These are phyloP conservation scores for Limnanthes douglasii DNA, from an alignment of 345 rosid genomes.

Conservation along the genomic window DNA sequence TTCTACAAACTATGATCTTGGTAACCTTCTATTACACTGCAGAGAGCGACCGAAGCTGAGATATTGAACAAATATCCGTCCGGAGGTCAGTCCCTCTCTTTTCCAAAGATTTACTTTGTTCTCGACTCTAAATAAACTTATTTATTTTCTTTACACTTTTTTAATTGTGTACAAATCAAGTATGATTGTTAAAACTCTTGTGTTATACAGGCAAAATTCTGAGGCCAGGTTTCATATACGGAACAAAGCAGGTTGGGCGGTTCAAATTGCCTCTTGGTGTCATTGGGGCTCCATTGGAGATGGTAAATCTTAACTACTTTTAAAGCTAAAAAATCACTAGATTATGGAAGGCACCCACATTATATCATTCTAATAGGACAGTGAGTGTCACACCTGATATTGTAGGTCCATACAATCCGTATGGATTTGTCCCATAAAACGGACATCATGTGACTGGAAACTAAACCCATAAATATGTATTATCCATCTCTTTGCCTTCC, in stretches of 20 bases:
- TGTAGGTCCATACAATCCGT: too few relatives aligned
- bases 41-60: conserved; percentile 53
- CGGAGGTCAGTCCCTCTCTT: conserved; percentile 21
- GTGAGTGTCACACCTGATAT: too few relatives aligned
- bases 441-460: too few relatives aligned
- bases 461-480: too few relatives aligned
- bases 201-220: conserved; percentile 23
- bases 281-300: conserved; percentile 46
- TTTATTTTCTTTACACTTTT: background rate
- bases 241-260: conserved; percentile 34
- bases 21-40: conserved; percentile 6
- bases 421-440: too few relatives aligned
- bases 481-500: too few relatives aligned
- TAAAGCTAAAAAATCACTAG: background rate
- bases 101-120: too few relatives aligned
- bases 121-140: too few relatives aligned
- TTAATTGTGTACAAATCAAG: too few relatives aligned
- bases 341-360: background rate
- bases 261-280: conserved; percentile 34
- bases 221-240: conserved; percentile 60
- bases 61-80: conserved; percentile 20
- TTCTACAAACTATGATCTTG: too few relatives aligned
- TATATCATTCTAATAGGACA: too few relatives aligned
- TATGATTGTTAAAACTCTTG: background rate
- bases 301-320: conserved; percentile 17